Percentiles rank a stretch among this genome's conserved stretches.
phyloP scores from a whole-genome alignment of 225 moss, liverwort and hornwort species.

The Pleurozium schreberi region DNA sequence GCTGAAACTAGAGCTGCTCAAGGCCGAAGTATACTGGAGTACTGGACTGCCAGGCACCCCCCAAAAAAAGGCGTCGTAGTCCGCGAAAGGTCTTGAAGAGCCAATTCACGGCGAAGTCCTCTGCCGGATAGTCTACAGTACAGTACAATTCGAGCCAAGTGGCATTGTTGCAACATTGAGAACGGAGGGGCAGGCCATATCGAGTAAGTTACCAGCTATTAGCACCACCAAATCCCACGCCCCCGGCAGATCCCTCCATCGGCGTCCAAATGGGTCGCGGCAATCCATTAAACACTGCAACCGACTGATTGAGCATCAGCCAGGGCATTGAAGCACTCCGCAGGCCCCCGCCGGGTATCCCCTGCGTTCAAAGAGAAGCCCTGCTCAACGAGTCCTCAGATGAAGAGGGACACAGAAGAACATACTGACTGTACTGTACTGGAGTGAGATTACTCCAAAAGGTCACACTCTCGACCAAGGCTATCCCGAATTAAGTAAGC shows the following conservation, averaged over 20 bases:
- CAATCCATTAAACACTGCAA: background rate
- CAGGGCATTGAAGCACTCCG: background rate
- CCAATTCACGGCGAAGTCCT: background rate
- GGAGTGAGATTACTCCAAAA: background rate
- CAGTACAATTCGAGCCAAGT: background rate
- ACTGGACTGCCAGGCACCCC: background rate
- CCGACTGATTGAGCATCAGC: background rate
- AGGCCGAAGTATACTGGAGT: background rate
- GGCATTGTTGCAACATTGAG: background rate
- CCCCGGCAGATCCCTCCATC: background rate
- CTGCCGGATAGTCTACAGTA: background rate
- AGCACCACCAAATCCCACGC: background rate
- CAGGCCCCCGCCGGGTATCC: background rate
- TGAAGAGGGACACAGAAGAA: background rate
- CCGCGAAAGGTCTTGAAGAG: background rate
- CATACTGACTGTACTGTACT: too few species aligned
- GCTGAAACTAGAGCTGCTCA: background rate
- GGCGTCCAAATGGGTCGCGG: background rate
- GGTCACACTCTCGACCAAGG: background rate
- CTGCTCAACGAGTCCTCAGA: background rate
- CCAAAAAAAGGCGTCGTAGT: background rate
- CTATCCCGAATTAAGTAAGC: background rate
- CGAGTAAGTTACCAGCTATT: background rate
- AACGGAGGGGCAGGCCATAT: background rate
- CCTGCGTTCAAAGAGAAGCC: background rate